Base-by-base conservation (phyloP, 768 basidiomycete species). In the Hemileccinum rubropunctum region DNA sequence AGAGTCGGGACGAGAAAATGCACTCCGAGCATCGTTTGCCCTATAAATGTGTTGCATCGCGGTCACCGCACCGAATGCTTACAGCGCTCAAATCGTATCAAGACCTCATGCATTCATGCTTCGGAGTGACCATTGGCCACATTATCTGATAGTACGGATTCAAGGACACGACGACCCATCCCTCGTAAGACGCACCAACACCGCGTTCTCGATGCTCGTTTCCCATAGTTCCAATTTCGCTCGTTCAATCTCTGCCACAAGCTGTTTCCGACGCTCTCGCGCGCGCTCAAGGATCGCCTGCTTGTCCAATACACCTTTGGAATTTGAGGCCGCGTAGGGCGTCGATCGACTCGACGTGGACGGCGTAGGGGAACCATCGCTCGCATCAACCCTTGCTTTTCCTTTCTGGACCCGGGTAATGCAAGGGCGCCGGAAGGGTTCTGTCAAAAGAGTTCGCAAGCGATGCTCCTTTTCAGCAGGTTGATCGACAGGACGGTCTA, bases 191-290 rank as follows among this genome's bases (percentile, higher is more conserved):
- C 80, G 74, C 33, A 73, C 62, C 51, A 87, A 67, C 45, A 76
- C 81, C n/a, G 82, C 84, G 58, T 82, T 78, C 66, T 88, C 86
- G 44, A 88, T 75, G 35, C 80, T 82, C 44, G 77, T 76, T 68
- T 88, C 86, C 88, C 88, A 89, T 49, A 89, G 65, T 59, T 84
- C 81, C 26, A 79, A 73, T 60, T 84, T 84, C 20, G 82, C 78
- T 46, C 69, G 71, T 42, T 82, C 76, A 39, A 90, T 67, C 67
- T 85, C 82, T 10, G 67, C 68, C 48, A 69, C 68, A 33, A 91
- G 56, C 56, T 79, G 72, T 47, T 68, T 66, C 51, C 79, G 77
- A 58, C 78, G 74, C 57, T 79, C 78, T 47, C 68, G 72, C 13
- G 85, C 86, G 13, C 76, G 74, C 38, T 63, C 69, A 28, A 89